phyloP scores from a whole-genome alignment of 768 basidiomycete genomes.

The Leccinum barrowsii region DNA sequence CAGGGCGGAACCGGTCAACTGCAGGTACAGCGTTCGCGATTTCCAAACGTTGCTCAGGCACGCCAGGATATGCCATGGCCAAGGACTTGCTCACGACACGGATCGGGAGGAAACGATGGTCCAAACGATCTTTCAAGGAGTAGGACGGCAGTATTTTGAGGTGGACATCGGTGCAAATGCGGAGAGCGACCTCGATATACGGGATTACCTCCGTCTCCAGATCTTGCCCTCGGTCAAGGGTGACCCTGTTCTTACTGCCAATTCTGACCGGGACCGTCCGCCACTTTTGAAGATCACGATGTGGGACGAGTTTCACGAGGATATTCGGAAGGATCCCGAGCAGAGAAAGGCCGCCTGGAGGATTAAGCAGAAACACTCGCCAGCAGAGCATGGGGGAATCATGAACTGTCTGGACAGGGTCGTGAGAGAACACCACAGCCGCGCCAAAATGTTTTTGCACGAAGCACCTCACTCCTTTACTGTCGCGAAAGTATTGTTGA shows the following conservation, averaged over 20 bases:
- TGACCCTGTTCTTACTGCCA: neutral
- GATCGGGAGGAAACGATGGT: neutral
- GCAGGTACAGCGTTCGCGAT: constrained; percentile 1
- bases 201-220: neutral
- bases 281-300: neutral
- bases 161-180: neutral
- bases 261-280: neutral
- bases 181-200: neutral
- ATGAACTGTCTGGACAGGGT: neutral
- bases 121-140: neutral
- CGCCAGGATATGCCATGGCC: neutral
- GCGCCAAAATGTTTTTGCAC: neutral
- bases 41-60: neutral
- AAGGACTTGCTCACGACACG: neutral
- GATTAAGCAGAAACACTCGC: neutral
- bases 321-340: neutral
- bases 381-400: neutral
- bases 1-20: neutral
- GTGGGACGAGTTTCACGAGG: neutral
- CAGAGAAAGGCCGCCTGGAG: neutral
- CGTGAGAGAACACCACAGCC: neutral
- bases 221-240: neutral
- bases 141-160: neutral
- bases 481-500: neutral
- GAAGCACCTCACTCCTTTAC: neutral